These are phyloP conservation scores for Aphanomyces cochlioides DNA, from an alignment of 352 stramenopile species.

Conservation along the genomic window DNA sequence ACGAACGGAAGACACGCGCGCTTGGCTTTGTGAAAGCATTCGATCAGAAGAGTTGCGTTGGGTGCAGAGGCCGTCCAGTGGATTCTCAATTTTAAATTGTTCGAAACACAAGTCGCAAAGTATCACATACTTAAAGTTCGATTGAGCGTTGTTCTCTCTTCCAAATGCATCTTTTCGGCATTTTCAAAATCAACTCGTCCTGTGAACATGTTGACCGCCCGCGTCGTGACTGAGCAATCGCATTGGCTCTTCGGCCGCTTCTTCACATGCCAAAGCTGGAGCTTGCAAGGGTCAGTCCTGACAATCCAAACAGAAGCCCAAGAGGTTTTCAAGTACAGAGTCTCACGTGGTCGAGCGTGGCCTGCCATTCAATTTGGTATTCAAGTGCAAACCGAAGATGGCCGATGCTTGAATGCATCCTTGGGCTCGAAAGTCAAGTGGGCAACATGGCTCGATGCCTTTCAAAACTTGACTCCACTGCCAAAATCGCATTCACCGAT, in stretches of 20 bases:
- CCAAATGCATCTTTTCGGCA: too few relatives aligned
- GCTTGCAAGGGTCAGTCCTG: background rate
- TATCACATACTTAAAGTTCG: too few relatives aligned
- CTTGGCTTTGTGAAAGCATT: too few relatives aligned
- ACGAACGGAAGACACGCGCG: too few relatives aligned
- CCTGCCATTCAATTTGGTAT: background rate
- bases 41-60: too few relatives aligned
- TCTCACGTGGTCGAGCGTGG: background rate
- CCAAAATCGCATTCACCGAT: slow-evolving; percentile 7
- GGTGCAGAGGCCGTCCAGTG: too few relatives aligned
- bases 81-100: too few relatives aligned
- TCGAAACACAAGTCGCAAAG: too few relatives aligned
- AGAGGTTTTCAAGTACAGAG: background rate
- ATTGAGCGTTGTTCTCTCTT: too few relatives aligned
- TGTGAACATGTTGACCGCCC: background rate
- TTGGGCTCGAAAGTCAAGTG: slow-evolving; percentile 2
- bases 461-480: background rate
- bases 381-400: slow-evolving; percentile 3
- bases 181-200: too few relatives aligned
- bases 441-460: slow-evolving; percentile 17
- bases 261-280: slow-evolving; percentile 5
- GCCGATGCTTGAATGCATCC: background rate
- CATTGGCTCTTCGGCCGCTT: slow-evolving; percentile 15
- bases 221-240: background rate
- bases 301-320: background rate